A percentile compares a stretch with the other conserved stretches of the same genome.
Conservation (phyloP, 805 yeast species). For the Schizosaccharomyces cryophilus region DNA sequence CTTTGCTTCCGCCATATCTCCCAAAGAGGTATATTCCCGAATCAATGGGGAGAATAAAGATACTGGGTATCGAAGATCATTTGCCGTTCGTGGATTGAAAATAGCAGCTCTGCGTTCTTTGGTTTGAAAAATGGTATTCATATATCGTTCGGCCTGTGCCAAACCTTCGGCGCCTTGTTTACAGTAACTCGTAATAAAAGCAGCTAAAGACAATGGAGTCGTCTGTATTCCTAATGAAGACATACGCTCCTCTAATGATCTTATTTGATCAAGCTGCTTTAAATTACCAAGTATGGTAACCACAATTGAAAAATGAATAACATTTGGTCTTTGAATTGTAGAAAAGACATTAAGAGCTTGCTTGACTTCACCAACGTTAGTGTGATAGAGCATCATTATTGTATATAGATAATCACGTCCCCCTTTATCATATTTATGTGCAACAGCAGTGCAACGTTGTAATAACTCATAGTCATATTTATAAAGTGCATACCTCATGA, state of each 20-base stretch:
- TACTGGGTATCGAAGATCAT: background rate
- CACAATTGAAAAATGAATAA: background rate
- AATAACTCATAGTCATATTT: background rate
- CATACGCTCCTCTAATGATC: conserved; percentile 9
- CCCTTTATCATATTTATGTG: background rate
- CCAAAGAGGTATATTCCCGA: background rate
- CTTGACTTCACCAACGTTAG: background rate
- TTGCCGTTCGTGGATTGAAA: background rate
- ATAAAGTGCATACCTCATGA: background rate
- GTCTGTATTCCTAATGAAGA: background rate
- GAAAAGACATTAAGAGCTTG: background rate
- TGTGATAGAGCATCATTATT: background rate
- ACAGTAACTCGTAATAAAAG: background rate
- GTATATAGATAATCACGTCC: background rate
- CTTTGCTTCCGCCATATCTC: background rate
- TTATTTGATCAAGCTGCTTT: background rate
- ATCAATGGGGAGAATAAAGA: background rate
- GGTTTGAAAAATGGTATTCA: background rate
- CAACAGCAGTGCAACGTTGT: background rate
- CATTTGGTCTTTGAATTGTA: background rate
- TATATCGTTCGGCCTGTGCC: background rate
- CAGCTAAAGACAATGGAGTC: background rate
- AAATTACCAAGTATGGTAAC: background rate
- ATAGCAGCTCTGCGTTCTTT: background rate
- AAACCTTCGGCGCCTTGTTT: background rate